phyloP scores from a whole-genome alignment of 2,329 filamentous ascomycete genomes.

The Microcyclosporella mali region DNA sequence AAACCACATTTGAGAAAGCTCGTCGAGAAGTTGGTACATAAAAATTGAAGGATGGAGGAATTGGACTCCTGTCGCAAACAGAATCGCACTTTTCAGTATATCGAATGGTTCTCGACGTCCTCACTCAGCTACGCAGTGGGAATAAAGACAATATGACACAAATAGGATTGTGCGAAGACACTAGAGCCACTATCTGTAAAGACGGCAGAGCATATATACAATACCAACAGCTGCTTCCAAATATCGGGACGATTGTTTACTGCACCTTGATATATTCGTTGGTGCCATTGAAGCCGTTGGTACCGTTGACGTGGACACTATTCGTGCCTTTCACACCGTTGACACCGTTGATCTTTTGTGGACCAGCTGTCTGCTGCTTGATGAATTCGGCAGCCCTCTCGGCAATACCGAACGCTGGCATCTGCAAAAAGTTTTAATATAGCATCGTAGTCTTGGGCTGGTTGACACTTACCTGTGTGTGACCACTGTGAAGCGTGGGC shows the following conservation, averaged over 20 bases:
- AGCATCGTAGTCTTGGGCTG: too few species aligned
- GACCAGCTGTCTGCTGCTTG: neutral
- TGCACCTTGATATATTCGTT: neutral
- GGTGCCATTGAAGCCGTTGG: neutral
- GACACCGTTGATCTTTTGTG: neutral
- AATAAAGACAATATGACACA: too few species aligned
- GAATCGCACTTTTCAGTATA: too few species aligned
- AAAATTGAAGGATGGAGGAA: too few species aligned
- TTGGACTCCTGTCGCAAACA: too few species aligned
- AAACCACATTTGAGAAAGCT: slow-evolving; percentile 6
- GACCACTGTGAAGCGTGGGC: slow-evolving; percentile 46
- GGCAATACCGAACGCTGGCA: slow-evolving; percentile 53
- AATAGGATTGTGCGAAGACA: neutral
- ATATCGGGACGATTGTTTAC: neutral
- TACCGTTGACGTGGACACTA: neutral
- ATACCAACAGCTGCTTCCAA: neutral
- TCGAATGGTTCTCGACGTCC: too few species aligned
- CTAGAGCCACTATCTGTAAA: neutral
- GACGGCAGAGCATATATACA: neutral
- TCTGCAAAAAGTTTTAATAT: slow-evolving; percentile 35
- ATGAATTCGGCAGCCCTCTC: slow-evolving; percentile 39
- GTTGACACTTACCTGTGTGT: slow-evolving; percentile 28
- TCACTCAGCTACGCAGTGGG: too few species aligned
- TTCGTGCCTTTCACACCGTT: neutral
- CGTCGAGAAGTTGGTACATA: slow-evolving; percentile 1